phyloP scores from a whole-genome alignment of 2,329 filamentous ascomycete species.

The Botrytis sinoallii region DNA sequence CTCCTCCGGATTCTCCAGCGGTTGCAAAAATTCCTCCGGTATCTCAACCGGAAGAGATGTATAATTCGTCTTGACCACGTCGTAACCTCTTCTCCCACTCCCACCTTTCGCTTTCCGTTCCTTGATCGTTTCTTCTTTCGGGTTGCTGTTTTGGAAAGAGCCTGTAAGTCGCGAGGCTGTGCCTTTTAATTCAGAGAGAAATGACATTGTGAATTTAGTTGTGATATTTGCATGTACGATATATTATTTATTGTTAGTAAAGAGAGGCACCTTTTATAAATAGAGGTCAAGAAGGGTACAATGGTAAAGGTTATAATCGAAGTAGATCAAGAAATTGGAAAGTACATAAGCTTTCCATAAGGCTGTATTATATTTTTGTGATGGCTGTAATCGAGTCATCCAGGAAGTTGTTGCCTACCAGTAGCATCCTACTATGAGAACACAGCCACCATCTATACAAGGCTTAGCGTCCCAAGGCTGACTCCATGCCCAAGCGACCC shows the following conservation, averaged over 20 bases:
- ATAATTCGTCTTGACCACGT: slow-evolving; percentile 33
- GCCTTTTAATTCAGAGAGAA: background rate
- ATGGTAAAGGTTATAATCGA: background rate
- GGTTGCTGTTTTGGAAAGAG: background rate
- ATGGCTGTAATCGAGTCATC: background rate
- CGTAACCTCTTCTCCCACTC: background rate
- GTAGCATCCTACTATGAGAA: background rate
- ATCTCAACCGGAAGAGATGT: slow-evolving; percentile 41
- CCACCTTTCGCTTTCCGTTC: background rate
- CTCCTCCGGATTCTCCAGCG: slow-evolving; percentile 42
- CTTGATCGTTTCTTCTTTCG: background rate
- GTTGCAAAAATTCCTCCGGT: slow-evolving; percentile 48
- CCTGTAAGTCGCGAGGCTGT: background rate
- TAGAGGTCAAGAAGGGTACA: background rate
- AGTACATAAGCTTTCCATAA: background rate
- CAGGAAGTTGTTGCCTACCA: background rate
- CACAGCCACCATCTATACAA: background rate
- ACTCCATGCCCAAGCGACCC: slow-evolving; percentile 5
- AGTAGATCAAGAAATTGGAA: background rate
- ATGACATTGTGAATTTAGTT: slow-evolving; percentile 6
- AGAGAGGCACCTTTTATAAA: background rate
- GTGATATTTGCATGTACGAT: background rate
- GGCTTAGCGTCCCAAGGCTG: slow-evolving; percentile 12
- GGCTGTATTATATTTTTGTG: background rate
- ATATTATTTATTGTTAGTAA: background rate